Percentiles rank a stretch among this genome's conserved stretches.
These are phyloP conservation scores for Phaeosphaeriaceae sp. DNA, from an alignment of 2,329 filamentous ascomycete species.

Conservation along the genomic window DNA sequence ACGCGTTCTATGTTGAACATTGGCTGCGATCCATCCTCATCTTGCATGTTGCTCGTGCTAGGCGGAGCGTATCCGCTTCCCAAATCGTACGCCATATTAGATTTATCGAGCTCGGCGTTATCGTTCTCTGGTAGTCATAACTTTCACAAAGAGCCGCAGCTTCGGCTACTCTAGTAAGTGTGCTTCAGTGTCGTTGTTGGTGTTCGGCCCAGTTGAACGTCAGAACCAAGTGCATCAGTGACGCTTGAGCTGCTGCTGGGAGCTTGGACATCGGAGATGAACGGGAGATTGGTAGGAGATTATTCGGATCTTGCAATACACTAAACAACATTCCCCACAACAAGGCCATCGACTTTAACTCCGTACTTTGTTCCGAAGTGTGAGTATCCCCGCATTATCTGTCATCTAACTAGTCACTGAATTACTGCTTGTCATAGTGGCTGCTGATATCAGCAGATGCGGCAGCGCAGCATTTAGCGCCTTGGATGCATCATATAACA, in stretches of 20 bases:
- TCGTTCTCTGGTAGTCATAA: conserved; percentile 19
- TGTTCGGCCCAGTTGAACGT: not conserved
- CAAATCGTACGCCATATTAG: conserved; percentile 70
- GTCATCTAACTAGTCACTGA: no score
- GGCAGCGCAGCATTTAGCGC: no score
- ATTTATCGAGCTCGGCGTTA: conserved; percentile 17
- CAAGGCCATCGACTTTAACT: not conserved
- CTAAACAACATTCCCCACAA: not conserved
- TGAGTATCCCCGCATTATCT: no score
- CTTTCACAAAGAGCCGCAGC: conserved; percentile 13
- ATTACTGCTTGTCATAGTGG: no score
- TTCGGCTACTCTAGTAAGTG: conserved; percentile 2
- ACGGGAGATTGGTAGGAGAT: conserved; percentile 4
- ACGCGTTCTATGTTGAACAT: conserved; percentile 96
- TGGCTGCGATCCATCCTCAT: conserved; percentile 69
- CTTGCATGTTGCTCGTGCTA: conserved; percentile 66
- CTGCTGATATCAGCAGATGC: no score
- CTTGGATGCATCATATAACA: no score
- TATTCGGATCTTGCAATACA: not conserved
- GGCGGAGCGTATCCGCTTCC: conserved; percentile 75
- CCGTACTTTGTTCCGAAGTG: not conserved
- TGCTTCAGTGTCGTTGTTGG: not conserved
- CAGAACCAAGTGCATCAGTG: conserved; percentile 12
- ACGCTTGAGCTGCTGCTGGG: conserved; percentile 23
- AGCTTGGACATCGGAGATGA: conserved; percentile 16